Percentiles rank a stretch among this genome's conserved stretches.
Conservation (phyloP, 306 rosid species). For the Lathyrus oleraceus region DNA sequence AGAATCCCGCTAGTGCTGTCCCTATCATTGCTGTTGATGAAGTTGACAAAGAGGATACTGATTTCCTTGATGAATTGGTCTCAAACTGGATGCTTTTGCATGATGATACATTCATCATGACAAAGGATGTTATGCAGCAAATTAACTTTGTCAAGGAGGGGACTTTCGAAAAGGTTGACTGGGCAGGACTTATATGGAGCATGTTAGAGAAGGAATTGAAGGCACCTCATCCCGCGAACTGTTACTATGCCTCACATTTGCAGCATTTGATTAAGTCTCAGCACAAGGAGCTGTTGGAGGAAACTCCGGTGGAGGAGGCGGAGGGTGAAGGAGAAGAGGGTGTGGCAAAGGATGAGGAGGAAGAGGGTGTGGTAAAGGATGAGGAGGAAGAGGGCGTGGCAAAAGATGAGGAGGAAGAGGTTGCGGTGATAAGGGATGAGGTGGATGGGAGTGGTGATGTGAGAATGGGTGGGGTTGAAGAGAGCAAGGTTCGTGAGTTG, state of each 20-base stretch:
- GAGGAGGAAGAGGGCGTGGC: conserved; percentile 39
- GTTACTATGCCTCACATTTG: conserved; percentile 91
- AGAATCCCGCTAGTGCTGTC: not conserved
- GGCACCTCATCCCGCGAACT: conserved; percentile 46
- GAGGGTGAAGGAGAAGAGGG: conserved; percentile 44
- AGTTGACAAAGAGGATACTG: conserved; percentile 33
- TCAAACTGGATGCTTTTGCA: conserved; percentile 81
- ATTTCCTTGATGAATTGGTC: conserved; percentile 60
- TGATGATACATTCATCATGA: conserved; percentile 68
- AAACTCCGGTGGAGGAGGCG: conserved; percentile 34
- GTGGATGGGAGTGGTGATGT: conserved; percentile 45
- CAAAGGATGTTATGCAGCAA: conserved; percentile 48
- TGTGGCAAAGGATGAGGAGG: conserved; percentile 45
- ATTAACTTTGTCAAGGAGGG: conserved; percentile 58
- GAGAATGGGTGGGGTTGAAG: conserved; percentile 48
- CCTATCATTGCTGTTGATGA: not conserved
- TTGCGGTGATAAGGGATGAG: conserved; percentile 35
- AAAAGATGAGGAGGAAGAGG: conserved; percentile 36
- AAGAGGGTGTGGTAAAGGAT: conserved; percentile 45
- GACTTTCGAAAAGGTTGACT: conserved; percentile 66
- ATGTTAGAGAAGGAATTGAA: conserved; percentile 83
- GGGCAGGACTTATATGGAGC: conserved; percentile 76
- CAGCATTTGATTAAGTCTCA: conserved; percentile 68
- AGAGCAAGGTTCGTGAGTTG: conserved; percentile 40
- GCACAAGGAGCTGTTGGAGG: conserved; percentile 53